Percentiles rank a stretch among this genome's conserved stretches.
Evolutionary conservation across 2,329 filamentous ascomycete genomes (phyloP).

Genomic region (Colletotrichum sp.): DNA sequence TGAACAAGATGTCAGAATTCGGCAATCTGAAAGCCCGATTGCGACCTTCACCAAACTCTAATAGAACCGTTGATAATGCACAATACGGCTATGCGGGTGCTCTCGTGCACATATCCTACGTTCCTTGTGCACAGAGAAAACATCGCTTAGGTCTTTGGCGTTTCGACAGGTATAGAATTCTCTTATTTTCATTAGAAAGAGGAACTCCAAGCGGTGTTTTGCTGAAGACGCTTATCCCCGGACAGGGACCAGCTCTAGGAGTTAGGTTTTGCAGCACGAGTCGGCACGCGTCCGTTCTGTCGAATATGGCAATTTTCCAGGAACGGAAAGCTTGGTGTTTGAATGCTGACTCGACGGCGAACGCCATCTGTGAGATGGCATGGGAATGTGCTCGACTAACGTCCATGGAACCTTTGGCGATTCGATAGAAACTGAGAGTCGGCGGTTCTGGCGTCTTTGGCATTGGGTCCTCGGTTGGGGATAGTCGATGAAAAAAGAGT

Average conservation of each 20-base stretch:
- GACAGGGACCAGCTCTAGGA: not conserved
- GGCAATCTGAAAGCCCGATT: not conserved
- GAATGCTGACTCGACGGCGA: not conserved
- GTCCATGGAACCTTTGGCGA: no score
- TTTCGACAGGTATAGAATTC: not conserved
- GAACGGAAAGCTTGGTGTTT: not conserved
- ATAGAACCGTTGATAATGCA: not conserved
- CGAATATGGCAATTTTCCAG: not conserved
- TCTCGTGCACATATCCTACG: not conserved
- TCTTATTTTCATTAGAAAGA: not conserved
- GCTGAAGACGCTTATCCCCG: not conserved
- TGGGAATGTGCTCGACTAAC: rapidly evolving
- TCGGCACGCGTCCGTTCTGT: rapidly evolving
- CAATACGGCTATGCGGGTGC: not conserved
- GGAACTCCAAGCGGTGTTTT: not conserved
- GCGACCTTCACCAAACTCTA: not conserved
- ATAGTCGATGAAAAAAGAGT: no score
- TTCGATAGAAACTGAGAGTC: no score
- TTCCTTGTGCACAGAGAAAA: not conserved
- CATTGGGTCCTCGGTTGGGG: no score
- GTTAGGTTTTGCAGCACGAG: not conserved
- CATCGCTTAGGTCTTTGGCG: not conserved
- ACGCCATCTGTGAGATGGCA: not conserved
- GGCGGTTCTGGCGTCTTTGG: no score
- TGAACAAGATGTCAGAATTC: rapidly evolving